Conservation (phyloP, 1,284 basidiomycete species). For the Trametes sp. region DNA sequence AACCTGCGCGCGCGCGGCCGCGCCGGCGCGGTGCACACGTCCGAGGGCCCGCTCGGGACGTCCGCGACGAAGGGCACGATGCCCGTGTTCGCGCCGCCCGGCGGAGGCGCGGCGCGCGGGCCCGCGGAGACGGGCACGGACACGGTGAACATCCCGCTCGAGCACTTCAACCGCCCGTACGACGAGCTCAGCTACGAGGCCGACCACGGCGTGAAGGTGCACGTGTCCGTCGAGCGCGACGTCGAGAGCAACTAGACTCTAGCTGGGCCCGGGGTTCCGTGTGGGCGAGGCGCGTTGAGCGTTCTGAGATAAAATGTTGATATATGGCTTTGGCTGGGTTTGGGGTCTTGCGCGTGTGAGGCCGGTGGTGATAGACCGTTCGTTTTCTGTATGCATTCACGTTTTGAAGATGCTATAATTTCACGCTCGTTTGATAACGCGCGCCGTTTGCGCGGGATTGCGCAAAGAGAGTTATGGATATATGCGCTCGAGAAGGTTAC, state of each 20-base stretch:
- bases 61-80: slow-evolving; percentile 11
- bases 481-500: too few species aligned
- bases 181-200: slow-evolving; percentile 13
- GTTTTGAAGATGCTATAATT: neutral
- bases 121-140: neutral
- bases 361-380: neutral
- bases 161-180: slow-evolving; percentile 15
- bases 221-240: slow-evolving; percentile 17
- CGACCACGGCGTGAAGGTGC: slow-evolving; percentile 17
- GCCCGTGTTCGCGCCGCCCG: slow-evolving; percentile 19
- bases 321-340: too few species aligned
- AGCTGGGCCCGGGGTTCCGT: too few species aligned
- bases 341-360: neutral
- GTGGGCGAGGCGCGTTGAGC: too few species aligned
- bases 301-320: too few species aligned
- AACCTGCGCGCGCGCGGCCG: slow-evolving; percentile 17
- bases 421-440: neutral
- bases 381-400: neutral
- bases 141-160: slow-evolving; percentile 23
- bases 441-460: neutral
- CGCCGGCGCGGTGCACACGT: slow-evolving; percentile 4
- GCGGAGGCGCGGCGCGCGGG: neutral
- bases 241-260: slow-evolving; percentile 6
- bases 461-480: too few species aligned
- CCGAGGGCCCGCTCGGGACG: slow-evolving; percentile 1